Base-by-base conservation (phyloP, 2,329 filamentous ascomycete species). In the Allantophomopsis lycopodina region DNA sequence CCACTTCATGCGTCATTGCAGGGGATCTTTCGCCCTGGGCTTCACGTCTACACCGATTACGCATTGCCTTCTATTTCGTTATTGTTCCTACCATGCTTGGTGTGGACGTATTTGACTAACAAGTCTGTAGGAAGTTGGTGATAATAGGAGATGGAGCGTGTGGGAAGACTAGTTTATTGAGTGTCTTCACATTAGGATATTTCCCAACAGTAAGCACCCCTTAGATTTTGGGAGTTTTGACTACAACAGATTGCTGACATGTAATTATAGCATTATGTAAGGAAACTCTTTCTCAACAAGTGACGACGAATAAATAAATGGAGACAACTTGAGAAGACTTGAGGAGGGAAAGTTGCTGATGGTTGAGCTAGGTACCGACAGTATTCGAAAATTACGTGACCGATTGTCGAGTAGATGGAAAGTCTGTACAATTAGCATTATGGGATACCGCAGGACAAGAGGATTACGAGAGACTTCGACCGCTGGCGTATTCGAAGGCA, bases 391-490 rank as follows among this genome's bases (percentile, higher is more conserved):
- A 98, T 66, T 98, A 98, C 56, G 91, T 98, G 48, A 98, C 91
- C 51, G 91, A 98, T 65, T 98, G 91, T 63, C 76, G 89, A 65
- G 91, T 98, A 44, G 91, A 98, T 59, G 91, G 91, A 55, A 94
- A 94, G 60, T 94, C 86, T n/a, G 91, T 98, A 32, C 91, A 98
- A 65, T 72, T 98, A 47, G 91, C 91, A 38, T 68, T 98, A 53
- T 98, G 91, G 91, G 91, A 98, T 77, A 98, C 91, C n/a, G 91
- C 91, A 38, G 91, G 91, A 44, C 91, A 98, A 62, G 91, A 98
- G 71, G 91, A 98, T 59, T 98, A 98, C 60, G 91, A 98, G 62
- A 75, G 91, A 58, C 68, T 98, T 64, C 82, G 91, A 47, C 91
- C 91, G 39, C 71, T 98, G 38, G 91, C 91, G 47, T 98, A 98